Evolutionary conservation across 768 basidiomycete species (phyloP), one percentile per base, ranked within the genome.

Genomic region (Boletus rufocinnamomeus): DNA sequence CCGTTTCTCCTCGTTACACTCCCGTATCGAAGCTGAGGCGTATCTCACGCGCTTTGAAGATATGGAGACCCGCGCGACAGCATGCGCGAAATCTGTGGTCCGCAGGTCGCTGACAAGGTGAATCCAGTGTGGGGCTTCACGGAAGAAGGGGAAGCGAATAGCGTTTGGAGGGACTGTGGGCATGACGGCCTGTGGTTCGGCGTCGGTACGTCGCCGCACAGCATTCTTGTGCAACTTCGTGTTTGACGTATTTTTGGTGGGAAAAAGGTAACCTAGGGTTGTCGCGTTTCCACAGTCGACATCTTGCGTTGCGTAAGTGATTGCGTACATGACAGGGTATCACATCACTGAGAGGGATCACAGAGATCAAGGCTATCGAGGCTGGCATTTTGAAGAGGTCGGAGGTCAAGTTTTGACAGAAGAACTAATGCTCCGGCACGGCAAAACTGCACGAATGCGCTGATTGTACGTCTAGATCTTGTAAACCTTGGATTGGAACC

Each of bases 71-170:
- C 76, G 0, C 73, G 73, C 23, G 72, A 75, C 14, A 71, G 75
- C 25, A 67, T 83, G 50, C 72, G 71, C 40, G 69, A 72, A 0
- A 67, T 86, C 6, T 79, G 82, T 44, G 83, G 80, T 1, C 73
- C 79, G 11, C 73, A 80, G 35, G 65, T 83, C 2, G 77, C 75
- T 0, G 66, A 76, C 54, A 74, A 78, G 66, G 74, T 86, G 57
- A 76, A 79, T 35, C 72, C 74, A 16, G 69, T 89, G 17, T 84
- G 88, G 89, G 84, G 86, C 19, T 56, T 87, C 48, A 79, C 86
- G 60, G 72, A 77, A 21, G 85, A 91, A 72, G 85, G 87, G 0
- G 87, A 89, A 66, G 65, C 84, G 27, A 71, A 77, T 2, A 77
- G 81, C 2, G 63, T 66, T 23, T 75, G 71, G 70, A 67, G 67